Base-by-base conservation (phyloP, 192 early-diverging fungal genomes). In the Glomus cerebriforme region DNA sequence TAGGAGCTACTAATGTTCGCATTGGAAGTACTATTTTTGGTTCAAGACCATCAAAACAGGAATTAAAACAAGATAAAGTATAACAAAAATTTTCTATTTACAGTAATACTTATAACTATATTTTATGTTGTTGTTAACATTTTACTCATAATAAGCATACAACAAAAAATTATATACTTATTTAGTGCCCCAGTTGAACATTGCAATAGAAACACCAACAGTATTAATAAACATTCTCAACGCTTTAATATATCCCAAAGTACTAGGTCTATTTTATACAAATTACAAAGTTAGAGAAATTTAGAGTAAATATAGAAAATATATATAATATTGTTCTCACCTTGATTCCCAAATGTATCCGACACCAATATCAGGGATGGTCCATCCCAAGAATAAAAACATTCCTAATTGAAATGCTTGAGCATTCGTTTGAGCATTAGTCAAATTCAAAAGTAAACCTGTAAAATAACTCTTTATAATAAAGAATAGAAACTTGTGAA, bases 21-120 rank as follows among this genome's bases (percentile, higher is more conserved):
- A 93, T 98, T 10, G 98, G 98, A 10, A 93, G 90, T 74, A 91
- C 87, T 24, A 95, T 99, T 66, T 99, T 99, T 90, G 98, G 98
- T 31, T 79, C 84, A 8, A 86, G 93, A 60, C 83, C 83, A 26
- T 73, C 79, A 3, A 80, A 64, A 79, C 31, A 68, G n/a, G 26
- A 29, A 32, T 65, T 31, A 65, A 13, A 17, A 19, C 6, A 17
- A 29, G 17, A 65, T 31, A 65, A 65, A 60, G 26, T 24, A 60
- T 8, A 60, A 60, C 22, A 2, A 60, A 60, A 60, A 60, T 43
- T 43, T 9, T 43, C 10, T 54, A 54, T 15, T 5, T 54, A 54
- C n/a, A 54, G 17, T 19, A 5, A 4, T 22, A 15, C 17, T 17
- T 54, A 54, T 54, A 15, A 54, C 10, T 43, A 2, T 54, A 4